A percentile compares a stretch with the other conserved stretches of the same genome.
Conservation (phyloP, 2,329 filamentous ascomycete genomes). For the Chalara sp. region DNA sequence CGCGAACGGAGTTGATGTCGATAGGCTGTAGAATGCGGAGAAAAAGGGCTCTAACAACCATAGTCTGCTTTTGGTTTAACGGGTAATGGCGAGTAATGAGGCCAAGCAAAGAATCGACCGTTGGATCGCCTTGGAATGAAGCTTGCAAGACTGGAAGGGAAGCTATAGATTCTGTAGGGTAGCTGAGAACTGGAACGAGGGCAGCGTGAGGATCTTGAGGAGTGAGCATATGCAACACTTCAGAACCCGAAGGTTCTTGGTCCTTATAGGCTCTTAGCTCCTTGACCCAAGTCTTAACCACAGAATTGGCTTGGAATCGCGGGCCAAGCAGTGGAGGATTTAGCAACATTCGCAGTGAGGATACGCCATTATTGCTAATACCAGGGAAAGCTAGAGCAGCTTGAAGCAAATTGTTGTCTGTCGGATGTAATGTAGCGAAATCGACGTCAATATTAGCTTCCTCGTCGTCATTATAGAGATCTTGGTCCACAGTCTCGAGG, state of each 20-base stretch:
- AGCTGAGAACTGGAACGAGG: not conserved
- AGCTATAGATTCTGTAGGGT: not conserved
- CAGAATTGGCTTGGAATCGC: not conserved
- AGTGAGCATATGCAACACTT: not conserved
- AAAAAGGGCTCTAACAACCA: slow-evolving; percentile 3
- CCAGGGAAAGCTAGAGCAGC: not conserved
- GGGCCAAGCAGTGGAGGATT: not conserved
- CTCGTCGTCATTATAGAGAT: not conserved
- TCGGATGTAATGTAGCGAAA: not conserved
- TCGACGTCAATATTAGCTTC: not conserved
- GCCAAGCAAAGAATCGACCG: not conserved
- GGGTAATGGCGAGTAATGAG: slow-evolving; percentile 1
- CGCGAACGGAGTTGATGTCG: not conserved
- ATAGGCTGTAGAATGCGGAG: slow-evolving; percentile 4
- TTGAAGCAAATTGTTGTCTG: not conserved
- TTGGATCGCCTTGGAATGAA: not conserved
- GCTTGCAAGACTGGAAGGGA: not conserved
- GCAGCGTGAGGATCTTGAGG: not conserved
- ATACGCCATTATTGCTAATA: not conserved
- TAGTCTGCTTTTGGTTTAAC: slow-evolving; percentile 5
- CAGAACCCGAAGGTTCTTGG: not conserved
- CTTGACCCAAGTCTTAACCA: not conserved
- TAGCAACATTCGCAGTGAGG: not conserved
- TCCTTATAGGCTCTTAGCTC: not conserved
- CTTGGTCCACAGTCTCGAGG: not conserved